Base-by-base conservation (phyloP, 1,284 basidiomycete genomes). In the Microbotryum violaceum region DNA sequence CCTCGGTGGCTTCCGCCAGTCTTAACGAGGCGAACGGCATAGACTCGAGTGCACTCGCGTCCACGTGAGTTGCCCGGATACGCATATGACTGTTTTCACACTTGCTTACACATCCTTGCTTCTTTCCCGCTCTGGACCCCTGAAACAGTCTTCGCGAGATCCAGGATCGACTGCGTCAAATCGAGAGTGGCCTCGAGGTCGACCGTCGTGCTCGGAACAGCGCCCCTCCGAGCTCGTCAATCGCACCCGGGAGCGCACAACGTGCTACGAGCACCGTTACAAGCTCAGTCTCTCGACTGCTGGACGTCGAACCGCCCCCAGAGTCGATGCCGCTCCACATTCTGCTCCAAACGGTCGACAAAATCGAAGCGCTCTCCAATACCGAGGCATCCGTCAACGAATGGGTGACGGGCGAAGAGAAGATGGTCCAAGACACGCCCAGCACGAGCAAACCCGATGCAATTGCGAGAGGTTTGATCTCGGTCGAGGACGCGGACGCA, bases 281-380 rank as follows among this genome's bases (percentile, higher is more conserved):
- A 9, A 47, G 56, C 4, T 6, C 20, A 29, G 2, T 44, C 63
- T 1, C 12, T 52, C 6, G 54, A 59, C 18, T n/a, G 45, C n/a
- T 54, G 5, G n/a, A 48, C 21, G 27, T 62, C 45, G 63, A 67
- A 14, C 50, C 64, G 53, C 63, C 66, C 0, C 53, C 42, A 55
- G 66, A 67, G n/a, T 45, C 58, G 7, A 64, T 62, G 27, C 66
- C 66, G 29, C 48, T 67, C 5, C 66, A 67, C 23, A 58, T 67
- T 6, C 63, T 67, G 51, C 51, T 37, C 33, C 42, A 21, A 46
- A 57, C 57, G 10, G 51, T 49, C 37, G 57, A 54, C 27, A 49
- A 53, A 37, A 54, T 54, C 37, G 56, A 25, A 20, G 45, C 29
- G 51, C 50, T 51, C 21, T 56, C 46, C 23, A 45, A 20, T n/a